A percentile compares a stretch with the other conserved stretches of the same genome.
Conservation (phyloP, 306 rosid genomes). For the Carpinus viminea region DNA sequence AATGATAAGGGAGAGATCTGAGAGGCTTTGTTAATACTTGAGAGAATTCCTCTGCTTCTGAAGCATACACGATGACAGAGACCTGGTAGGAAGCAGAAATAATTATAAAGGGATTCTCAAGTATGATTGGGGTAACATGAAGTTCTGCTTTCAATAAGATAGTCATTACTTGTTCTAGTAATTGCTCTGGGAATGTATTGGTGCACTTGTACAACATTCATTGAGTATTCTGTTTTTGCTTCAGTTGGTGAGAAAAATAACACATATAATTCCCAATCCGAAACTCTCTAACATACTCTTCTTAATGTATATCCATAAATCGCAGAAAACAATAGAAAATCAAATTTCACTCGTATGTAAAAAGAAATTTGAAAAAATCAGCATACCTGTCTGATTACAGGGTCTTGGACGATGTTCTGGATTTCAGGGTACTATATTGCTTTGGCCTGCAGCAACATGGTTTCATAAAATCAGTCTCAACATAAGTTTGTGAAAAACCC, state of each 20-base stretch:
- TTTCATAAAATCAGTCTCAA: too few relatives aligned
- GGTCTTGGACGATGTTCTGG: constrained; percentile 88
- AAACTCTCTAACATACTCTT: too few relatives aligned
- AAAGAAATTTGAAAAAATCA: not conserved
- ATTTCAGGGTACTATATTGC: constrained; percentile 98
- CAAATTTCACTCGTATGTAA: not conserved
- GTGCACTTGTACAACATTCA: constrained; percentile 68
- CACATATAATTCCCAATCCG: too few relatives aligned
- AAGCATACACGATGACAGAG: constrained; percentile 74
- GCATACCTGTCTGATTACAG: constrained; percentile 94
- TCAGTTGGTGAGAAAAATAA: too few relatives aligned
- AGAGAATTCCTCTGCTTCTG: constrained; percentile 88
- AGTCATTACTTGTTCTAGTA: constrained; percentile 91
- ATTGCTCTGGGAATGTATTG: constrained; percentile 92
- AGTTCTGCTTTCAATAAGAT: too few relatives aligned
- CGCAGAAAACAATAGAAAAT: not conserved
- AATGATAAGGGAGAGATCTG: constrained; percentile 86
- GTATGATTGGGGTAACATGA: constrained; percentile 19
- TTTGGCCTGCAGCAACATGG: constrained; percentile 63
- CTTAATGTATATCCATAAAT: not conserved
- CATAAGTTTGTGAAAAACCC: too few relatives aligned
- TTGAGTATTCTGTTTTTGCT: too few relatives aligned
- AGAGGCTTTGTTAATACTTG: constrained; percentile 78
- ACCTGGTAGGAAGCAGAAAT: constrained; percentile 52
- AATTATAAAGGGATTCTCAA: constrained; percentile 22